Base-by-base conservation (phyloP, 2,329 filamentous ascomycete genomes). In the Fusarium nurragi region DNA sequence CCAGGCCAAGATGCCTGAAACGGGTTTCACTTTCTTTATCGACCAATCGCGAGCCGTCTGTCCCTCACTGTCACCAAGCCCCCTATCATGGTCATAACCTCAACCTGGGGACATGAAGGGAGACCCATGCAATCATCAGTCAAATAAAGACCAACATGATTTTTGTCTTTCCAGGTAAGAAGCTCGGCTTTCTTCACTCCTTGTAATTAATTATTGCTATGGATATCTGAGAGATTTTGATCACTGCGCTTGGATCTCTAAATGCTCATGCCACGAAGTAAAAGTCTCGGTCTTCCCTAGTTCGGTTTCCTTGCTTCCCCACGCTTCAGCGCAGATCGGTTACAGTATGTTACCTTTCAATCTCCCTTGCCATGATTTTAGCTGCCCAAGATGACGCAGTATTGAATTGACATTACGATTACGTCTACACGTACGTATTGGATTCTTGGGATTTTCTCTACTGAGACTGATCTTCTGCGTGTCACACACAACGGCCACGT, bases 1-100 rank as follows among this genome's bases (percentile, higher is more conserved):
- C 19, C 30, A 53, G 23, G 45, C 49, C 60, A 65, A 48, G 43
- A 69, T 69, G 67, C 64, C 69, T 71, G 69, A 71, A 69, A 71
- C 69, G 63, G 52, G 68, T 71, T 71, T 70, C 68, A 68, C 46
- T 32, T 60, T 4, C 10, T 2, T 3, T 18, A 7, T 16, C 5
- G 13, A 19, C 69, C 65, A 71, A 71, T 71, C 54, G 68, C 4
- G 18, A 30, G 18, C 4, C 16, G 30, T 23, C 21, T 50, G 32
- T 47, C 21, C 48, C 60, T 67, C 63, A 65, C 62, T 66, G 28
- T 9, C 37, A 48, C 39, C 22, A 23, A 22, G 21, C 38, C 60
- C 59, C 56, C 62, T 58, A 48, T 54, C 45, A 58, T 19, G 30
- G 28, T 49, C 21, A 65, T 41, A 54, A 49, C 54, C 50, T 55